These are phyloP conservation scores for Hypsizygus ulmarius DNA, from an alignment of 1,284 basidiomycete genomes.

Conservation along the genomic window DNA sequence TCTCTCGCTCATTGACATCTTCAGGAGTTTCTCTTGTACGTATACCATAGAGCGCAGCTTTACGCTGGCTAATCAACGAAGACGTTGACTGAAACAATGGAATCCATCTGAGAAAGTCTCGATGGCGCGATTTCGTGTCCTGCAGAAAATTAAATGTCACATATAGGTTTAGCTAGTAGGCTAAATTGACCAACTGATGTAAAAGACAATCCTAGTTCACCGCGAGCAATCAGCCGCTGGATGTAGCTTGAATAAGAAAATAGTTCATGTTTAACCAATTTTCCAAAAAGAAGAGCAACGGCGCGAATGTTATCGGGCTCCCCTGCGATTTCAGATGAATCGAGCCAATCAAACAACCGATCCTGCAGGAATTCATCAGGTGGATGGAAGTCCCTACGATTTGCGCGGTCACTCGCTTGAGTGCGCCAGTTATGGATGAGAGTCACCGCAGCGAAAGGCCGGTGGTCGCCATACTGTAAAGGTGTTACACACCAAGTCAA, in stretches of 20 bases:
- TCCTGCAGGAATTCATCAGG: constrained; percentile 67
- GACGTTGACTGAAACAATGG: constrained; percentile 57
- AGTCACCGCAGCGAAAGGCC: constrained; percentile 78
- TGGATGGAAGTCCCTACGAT: constrained; percentile 51
- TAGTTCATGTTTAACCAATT: constrained; percentile 70
- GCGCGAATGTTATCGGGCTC: constrained; percentile 57
- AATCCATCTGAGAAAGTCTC: constrained; percentile 65
- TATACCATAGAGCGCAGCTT: constrained; percentile 62
- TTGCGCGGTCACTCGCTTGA: constrained; percentile 57
- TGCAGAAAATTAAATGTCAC: constrained; percentile 18
- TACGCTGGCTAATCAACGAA: constrained; percentile 64
- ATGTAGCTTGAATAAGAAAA: constrained; percentile 88
- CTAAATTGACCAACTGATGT: constrained; percentile 41
- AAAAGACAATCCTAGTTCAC: constrained; percentile 60
- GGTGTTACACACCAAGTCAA: constrained; percentile 87
- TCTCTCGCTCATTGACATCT: constrained; percentile 61
- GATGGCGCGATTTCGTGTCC: constrained; percentile 55
- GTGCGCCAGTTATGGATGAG: constrained; percentile 73
- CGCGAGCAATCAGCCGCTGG: constrained; percentile 80
- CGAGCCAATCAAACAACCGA: constrained; percentile 83
- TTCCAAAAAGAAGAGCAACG: constrained; percentile 75
- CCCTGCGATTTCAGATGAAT: constrained; percentile 60
- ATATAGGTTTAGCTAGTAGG: constrained; percentile 4
- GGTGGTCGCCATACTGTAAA: constrained; percentile 81
- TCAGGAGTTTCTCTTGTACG: constrained; percentile 66